phyloP scores from a whole-genome alignment of 352 stramenopile species.

The Globisporangium parvum region DNA sequence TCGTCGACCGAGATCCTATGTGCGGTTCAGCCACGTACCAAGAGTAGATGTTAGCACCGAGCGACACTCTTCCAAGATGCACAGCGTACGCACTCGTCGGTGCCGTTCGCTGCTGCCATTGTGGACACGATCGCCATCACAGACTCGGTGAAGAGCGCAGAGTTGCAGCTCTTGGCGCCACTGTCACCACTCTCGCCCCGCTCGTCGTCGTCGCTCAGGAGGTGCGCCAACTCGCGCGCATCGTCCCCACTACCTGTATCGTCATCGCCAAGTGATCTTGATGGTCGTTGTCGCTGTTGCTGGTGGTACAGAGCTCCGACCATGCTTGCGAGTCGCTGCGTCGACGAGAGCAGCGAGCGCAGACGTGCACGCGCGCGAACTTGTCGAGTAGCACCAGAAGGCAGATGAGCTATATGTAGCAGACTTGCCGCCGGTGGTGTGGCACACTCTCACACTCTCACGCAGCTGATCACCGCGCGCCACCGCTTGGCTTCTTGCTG shows the following conservation, averaged over 20 bases:
- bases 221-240: conserved; percentile 27
- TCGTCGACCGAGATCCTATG: conserved; percentile 30
- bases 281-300: too few species aligned
- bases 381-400: too few species aligned
- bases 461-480: too few species aligned
- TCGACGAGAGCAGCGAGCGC: too few species aligned
- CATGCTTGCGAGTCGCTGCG: too few species aligned
- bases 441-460: too few species aligned
- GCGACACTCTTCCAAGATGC: too few species aligned
- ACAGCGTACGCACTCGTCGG: conserved; percentile 39
- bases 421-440: too few species aligned
- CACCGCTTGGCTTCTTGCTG: too few species aligned
- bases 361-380: too few species aligned
- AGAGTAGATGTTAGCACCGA: background rate
- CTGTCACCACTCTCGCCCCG: conserved; percentile 8
- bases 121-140: conserved; percentile 34
- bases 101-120: conserved; percentile 23
- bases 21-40: background rate
- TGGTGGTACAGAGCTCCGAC: too few species aligned
- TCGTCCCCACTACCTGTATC: conserved; percentile 9
- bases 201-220: conserved; percentile 39
- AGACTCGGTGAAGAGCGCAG: conserved; percentile 15
- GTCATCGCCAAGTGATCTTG: background rate
- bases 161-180: background rate
- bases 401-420: too few species aligned